A percentile compares a stretch with the other conserved stretches of the same genome.
Evolutionary conservation across 2,329 filamentous ascomycete genomes (phyloP).

Genomic region (Colletotrichum tabaci): DNA sequence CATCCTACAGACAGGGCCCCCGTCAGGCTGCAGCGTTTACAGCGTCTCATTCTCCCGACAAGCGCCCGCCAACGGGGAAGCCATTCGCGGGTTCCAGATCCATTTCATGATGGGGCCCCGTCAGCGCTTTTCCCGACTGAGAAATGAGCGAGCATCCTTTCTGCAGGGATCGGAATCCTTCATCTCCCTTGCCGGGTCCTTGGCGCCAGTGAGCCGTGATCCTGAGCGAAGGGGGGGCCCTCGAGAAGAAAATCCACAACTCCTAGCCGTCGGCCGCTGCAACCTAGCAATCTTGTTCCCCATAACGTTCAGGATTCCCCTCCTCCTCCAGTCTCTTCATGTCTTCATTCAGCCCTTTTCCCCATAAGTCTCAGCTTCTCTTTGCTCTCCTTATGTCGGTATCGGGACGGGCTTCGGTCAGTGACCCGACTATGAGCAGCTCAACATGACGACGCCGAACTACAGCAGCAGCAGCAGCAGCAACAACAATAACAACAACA

Average conservation of each 20-base stretch:
- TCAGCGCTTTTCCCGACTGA: slow-evolving; percentile 36
- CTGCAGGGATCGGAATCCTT: slow-evolving; percentile 20
- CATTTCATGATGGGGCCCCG: slow-evolving; percentile 12
- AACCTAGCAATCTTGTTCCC: background rate
- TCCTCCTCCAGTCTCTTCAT: background rate
- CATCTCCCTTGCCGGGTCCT: slow-evolving; percentile 19
- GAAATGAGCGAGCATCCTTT: slow-evolving; percentile 4
- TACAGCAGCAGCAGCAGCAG: too few species aligned
- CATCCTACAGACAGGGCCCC: too few species aligned
- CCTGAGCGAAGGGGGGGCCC: background rate
- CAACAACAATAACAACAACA: background rate
- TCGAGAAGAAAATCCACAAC: slow-evolving; percentile 13
- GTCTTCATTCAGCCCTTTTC: background rate
- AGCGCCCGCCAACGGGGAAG: slow-evolving; percentile 3
- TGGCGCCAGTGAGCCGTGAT: slow-evolving; percentile 18
- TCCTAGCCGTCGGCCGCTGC: slow-evolving; percentile 9
- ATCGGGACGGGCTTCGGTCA: background rate
- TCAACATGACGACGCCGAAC: slow-evolving; percentile 31
- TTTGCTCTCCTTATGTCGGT: background rate
- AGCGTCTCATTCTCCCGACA: slow-evolving; percentile 12
- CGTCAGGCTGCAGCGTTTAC: background rate
- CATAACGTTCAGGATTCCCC: background rate
- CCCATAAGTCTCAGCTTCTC: background rate
- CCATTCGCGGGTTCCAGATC: slow-evolving; percentile 25
- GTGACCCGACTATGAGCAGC: slow-evolving; percentile 17